These are phyloP conservation scores for Trypanosoma theileri DNA, from an alignment of 208 protist species.

Conservation along the genomic window DNA sequence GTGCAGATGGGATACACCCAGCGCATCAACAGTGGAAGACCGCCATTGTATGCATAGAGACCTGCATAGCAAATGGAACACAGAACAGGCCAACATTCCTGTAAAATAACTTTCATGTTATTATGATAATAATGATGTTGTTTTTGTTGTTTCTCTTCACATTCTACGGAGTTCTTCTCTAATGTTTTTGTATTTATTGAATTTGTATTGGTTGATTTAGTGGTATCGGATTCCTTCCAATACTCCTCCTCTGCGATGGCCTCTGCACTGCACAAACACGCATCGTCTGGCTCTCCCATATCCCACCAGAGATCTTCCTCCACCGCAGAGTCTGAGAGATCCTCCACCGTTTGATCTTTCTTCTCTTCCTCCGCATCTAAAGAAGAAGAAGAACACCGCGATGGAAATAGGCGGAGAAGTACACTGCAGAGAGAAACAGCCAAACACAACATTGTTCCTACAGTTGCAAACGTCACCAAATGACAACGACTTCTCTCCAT, in stretches of 20 bases:
- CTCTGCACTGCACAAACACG: conserved; percentile 67
- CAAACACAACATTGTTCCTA: conserved; percentile 2
- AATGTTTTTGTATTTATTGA: not conserved
- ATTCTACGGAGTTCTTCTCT: not conserved
- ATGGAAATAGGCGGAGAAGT: not conserved
- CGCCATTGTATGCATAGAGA: conserved; percentile 54
- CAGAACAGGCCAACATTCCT: conserved; percentile 51
- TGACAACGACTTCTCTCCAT: conserved; percentile 9
- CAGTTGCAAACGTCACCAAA: conserved; percentile 9
- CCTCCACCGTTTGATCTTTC: not conserved
- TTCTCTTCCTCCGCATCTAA: not conserved
- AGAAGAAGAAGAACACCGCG: no score
- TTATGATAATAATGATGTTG: not conserved
- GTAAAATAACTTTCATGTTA: conserved; percentile 20
- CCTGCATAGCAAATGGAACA: conserved; percentile 39
- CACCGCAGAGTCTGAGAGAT: no score
- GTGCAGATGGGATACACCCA: conserved; percentile 45
- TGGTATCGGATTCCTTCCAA: conserved; percentile 8
- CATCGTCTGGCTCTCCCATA: conserved; percentile 48
- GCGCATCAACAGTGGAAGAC: conserved; percentile 55
- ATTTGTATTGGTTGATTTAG: not conserved
- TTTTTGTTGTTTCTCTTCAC: not conserved
- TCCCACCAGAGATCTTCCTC: conserved; percentile 15
- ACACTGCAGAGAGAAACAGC: conserved; percentile 3
- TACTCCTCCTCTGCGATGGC: conserved; percentile 41